These are phyloP conservation scores for Fraxinus greggii DNA, from an alignment of 305 asterid species.

Conservation along the genomic window DNA sequence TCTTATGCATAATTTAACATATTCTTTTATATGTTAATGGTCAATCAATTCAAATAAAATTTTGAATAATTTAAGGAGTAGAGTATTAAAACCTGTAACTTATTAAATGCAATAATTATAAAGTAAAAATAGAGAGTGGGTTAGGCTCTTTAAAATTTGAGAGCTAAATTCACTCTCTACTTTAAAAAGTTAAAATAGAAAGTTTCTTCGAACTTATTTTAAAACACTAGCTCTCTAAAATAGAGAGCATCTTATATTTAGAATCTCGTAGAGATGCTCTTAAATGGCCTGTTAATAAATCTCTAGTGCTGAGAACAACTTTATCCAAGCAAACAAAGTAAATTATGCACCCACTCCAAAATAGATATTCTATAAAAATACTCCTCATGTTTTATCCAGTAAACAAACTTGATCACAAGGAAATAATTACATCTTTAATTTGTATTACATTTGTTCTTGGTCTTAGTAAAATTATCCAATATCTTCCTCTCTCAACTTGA, in stretches of 20 bases:
- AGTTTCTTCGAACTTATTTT: no score
- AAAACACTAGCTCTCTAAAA: background rate
- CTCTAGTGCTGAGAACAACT: background rate
- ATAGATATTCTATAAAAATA: background rate
- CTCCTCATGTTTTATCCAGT: background rate
- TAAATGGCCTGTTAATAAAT: background rate
- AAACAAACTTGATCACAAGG: background rate
- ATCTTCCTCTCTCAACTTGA: background rate
- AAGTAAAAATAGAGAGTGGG: background rate
- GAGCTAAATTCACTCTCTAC: background rate
- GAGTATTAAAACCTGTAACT: background rate
- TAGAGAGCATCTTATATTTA: background rate
- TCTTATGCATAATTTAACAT: background rate
- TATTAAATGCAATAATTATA: background rate
- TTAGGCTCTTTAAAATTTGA: no score
- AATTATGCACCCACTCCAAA: background rate
- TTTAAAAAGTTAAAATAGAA: background rate
- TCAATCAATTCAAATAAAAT: background rate
- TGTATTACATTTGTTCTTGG: background rate
- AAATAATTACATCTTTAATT: background rate
- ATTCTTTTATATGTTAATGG: no score
- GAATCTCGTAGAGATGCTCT: background rate
- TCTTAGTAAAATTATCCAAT: background rate
- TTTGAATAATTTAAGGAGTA: background rate
- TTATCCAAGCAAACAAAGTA: background rate